These are phyloP conservation scores for Lentinula raphanica DNA, from an alignment of 768 basidiomycete genomes.

Conservation along the genomic window DNA sequence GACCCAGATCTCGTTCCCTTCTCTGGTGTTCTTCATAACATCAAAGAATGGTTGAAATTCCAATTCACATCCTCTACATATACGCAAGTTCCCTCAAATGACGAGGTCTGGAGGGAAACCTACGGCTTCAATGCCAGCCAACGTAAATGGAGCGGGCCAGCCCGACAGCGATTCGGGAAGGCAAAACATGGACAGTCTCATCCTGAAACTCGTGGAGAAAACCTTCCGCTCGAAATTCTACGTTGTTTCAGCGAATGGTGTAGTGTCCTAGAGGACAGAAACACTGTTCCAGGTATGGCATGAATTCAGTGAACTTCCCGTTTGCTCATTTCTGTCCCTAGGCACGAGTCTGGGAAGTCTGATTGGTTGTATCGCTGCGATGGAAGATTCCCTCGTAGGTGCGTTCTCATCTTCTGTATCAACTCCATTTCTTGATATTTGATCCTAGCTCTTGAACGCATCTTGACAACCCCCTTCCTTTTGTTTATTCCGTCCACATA, in stretches of 20 bases:
- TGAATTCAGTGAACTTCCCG: background rate
- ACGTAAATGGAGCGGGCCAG: conserved; percentile 31
- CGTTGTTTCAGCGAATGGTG: conserved; percentile 55
- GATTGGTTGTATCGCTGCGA: conserved; percentile 40
- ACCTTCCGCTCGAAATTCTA: conserved; percentile 54
- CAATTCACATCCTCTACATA: background rate
- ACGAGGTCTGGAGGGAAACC: conserved; percentile 5
- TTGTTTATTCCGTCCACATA: conserved; percentile 63
- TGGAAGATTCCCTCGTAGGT: conserved; percentile 53
- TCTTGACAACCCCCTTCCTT: conserved; percentile 63
- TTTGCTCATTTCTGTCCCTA: conserved; percentile 12
- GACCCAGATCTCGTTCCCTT: conserved; percentile 24
- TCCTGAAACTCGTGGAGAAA: conserved; percentile 33
- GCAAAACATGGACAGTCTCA: conserved; percentile 24
- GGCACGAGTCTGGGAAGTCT: conserved; percentile 48
- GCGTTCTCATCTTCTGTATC: conserved; percentile 8
- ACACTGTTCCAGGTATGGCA: conserved; percentile 47
- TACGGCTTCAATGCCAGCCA: conserved; percentile 8
- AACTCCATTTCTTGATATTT: background rate
- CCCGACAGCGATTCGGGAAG: conserved; percentile 22
- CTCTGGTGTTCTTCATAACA: conserved; percentile 11
- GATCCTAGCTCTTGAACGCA: conserved; percentile 46
- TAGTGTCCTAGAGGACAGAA: conserved; percentile 52
- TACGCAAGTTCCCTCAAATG: background rate
- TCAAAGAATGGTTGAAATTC: conserved; percentile 7